phyloP scores from a whole-genome alignment of 129 eudicot genomes.

The Artemisia tridentata region DNA sequence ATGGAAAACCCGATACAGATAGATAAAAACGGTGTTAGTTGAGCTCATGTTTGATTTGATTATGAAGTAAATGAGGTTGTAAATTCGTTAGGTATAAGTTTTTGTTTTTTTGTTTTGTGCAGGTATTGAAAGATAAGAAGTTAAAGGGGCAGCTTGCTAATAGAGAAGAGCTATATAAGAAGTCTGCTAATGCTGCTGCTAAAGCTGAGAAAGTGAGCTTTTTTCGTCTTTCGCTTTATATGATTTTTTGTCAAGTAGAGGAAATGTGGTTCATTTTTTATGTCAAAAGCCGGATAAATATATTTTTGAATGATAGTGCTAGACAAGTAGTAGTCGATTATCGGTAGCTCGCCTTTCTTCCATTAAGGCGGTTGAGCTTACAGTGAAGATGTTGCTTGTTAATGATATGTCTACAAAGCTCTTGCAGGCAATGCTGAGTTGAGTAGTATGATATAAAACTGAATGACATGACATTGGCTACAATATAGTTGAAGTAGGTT shows the following conservation, averaged over 20 bases:
- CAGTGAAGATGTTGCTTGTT: neutral
- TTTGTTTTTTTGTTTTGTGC: too few relatives aligned
- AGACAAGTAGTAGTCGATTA: neutral
- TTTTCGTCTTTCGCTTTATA: neutral
- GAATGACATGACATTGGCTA: neutral
- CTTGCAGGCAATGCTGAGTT: too few relatives aligned
- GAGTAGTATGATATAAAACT: too few relatives aligned
- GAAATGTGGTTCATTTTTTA: neutral
- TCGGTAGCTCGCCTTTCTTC: neutral
- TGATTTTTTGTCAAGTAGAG: neutral
- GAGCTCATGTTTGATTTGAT: too few relatives aligned
- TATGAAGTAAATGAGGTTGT: too few relatives aligned
- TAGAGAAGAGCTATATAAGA: slow-evolving; percentile 59
- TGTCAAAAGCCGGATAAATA: too few relatives aligned
- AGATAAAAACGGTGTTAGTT: too few relatives aligned
- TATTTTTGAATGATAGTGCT: too few relatives aligned
- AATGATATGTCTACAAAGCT: neutral
- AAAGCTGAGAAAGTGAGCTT: too few relatives aligned
- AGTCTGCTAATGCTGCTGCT: slow-evolving; percentile 78
- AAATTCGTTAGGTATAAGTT: slow-evolving; percentile 1
- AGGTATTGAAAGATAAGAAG: too few relatives aligned
- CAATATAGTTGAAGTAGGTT: neutral
- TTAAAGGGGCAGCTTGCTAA: slow-evolving; percentile 83
- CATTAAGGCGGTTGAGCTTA: neutral
- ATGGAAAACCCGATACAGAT: too few relatives aligned